Evolutionary conservation across 345 rosid species (phyloP).

Genomic region (Eucalyptus viminalis): DNA sequence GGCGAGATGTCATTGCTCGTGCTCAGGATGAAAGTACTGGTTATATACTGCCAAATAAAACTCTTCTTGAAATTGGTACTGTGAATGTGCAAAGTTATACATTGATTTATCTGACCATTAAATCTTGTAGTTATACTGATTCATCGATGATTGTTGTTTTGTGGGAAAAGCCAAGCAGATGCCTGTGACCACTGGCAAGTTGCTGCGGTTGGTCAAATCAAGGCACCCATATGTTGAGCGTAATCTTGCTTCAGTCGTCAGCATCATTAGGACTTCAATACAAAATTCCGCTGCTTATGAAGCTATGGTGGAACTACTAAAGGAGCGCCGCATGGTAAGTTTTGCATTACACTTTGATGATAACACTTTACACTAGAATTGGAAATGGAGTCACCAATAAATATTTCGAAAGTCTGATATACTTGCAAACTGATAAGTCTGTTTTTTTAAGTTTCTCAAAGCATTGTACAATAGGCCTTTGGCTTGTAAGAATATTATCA

Average conservation of each 20-base stretch:
- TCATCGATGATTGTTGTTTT: not conserved
- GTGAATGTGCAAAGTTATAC: not conserved
- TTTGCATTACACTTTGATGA: not conserved
- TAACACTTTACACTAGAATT: not conserved
- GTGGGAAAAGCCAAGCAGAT: conserved; percentile 61
- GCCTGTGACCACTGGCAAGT: conserved; percentile 49
- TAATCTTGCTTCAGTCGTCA: conserved; percentile 42
- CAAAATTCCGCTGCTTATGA: conserved; percentile 62
- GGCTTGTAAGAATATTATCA: not conserved
- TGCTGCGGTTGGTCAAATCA: conserved; percentile 45
- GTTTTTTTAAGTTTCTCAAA: not conserved
- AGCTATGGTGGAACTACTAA: conserved; percentile 40
- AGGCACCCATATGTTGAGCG: conserved; percentile 63
- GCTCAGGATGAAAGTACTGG: conserved; percentile 92
- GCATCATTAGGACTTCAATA: conserved; percentile 54
- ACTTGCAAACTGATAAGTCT: not conserved
- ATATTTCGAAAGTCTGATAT: not conserved
- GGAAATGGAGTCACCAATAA: not conserved
- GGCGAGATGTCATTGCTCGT: conserved; percentile 85
- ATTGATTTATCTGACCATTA: not conserved
- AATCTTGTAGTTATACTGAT: not conserved
- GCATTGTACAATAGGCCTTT: not conserved
- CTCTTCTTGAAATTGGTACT: conserved; percentile 75
- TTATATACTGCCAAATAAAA: conserved; percentile 73
- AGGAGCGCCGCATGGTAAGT: conserved; percentile 30